These are phyloP conservation scores for Colletotrichum tropicicola DNA, from an alignment of 2,329 filamentous ascomycete genomes.

Conservation along the genomic window DNA sequence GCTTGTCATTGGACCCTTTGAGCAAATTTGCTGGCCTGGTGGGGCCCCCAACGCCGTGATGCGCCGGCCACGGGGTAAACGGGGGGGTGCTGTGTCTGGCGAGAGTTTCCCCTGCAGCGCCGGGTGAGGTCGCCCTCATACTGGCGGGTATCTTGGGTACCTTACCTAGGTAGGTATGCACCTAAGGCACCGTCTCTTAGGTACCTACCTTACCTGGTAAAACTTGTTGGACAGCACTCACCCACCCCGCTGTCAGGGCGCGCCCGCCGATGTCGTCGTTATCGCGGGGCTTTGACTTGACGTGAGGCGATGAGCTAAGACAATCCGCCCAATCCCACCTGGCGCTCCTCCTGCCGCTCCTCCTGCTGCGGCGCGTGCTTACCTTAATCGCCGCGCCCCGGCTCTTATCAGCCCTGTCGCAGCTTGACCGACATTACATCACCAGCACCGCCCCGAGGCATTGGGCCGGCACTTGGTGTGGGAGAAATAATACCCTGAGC, in stretches of 20 bases:
- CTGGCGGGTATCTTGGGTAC: neutral
- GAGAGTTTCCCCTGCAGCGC: too few species aligned
- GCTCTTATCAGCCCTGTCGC: conserved; percentile 26
- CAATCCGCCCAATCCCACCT: conserved; percentile 4
- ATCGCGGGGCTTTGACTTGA: conserved; percentile 22
- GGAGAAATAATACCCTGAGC: neutral
- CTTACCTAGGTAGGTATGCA: neutral
- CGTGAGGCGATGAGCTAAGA: conserved; percentile 4
- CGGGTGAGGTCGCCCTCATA: too few species aligned
- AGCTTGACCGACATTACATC: conserved; percentile 20
- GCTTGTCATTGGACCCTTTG: conserved; percentile 31
- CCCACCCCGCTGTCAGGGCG: conserved; percentile 1
- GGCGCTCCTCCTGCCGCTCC: neutral
- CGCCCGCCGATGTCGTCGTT: conserved; percentile 28
- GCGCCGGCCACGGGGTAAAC: conserved; percentile 4
- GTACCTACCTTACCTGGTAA: neutral
- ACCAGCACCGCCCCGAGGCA: conserved; percentile 10
- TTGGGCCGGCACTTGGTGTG: conserved; percentile 9
- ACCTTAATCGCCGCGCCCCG: neutral
- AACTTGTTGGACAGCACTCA: too few species aligned
- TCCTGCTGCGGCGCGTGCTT: neutral
- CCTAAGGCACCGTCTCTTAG: neutral
- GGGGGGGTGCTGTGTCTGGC: conserved; percentile 2
- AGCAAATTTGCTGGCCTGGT: conserved; percentile 12
- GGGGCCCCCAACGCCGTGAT: conserved; percentile 13